phyloP scores from a whole-genome alignment of 495 filamentous ascomycete genomes.

The Talaromyces wortmannii region DNA sequence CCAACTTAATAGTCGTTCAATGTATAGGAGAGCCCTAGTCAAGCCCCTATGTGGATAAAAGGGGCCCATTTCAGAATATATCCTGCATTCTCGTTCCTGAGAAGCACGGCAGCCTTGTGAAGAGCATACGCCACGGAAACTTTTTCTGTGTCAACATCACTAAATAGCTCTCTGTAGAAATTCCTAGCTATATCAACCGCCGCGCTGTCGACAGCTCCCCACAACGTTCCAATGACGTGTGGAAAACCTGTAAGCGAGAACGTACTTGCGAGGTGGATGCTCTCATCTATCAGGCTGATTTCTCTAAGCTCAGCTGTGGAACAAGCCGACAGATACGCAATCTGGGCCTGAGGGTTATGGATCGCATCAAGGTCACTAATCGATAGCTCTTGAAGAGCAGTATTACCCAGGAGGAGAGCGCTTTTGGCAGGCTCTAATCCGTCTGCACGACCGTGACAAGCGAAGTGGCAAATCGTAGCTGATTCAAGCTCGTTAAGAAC shows the following conservation, averaged over 20 bases:
- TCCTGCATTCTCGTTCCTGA: background rate
- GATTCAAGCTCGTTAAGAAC: background rate
- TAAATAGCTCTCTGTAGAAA: conserved; percentile 4
- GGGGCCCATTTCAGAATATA: background rate
- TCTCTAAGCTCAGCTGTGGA: conserved; percentile 6
- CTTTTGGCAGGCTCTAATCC: background rate
- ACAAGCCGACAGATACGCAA: conserved; percentile 12
- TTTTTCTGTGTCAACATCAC: no score
- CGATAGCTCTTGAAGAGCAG: background rate
- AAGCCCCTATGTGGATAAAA: background rate
- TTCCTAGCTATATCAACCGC: conserved; percentile 1
- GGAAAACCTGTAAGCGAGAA: conserved; percentile 13
- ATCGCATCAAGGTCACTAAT: conserved; percentile 1
- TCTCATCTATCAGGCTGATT: conserved; percentile 6
- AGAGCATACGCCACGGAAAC: background rate
- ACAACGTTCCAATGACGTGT: conserved; percentile 6
- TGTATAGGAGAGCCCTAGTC: no score
- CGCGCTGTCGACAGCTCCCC: conserved; percentile 7
- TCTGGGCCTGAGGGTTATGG: background rate
- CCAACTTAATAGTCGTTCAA: no score
- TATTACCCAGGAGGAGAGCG: conserved; percentile 4
- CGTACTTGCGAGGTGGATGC: conserved; percentile 5
- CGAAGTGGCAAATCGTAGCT: conserved; percentile 7
- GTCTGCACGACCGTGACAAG: conserved; percentile 8
- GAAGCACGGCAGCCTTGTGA: background rate